A percentile compares a stretch with the other conserved stretches of the same genome.
Evolutionary conservation across 768 basidiomycete species (phyloP).

Genomic region (Podaxis pistillaris): DNA sequence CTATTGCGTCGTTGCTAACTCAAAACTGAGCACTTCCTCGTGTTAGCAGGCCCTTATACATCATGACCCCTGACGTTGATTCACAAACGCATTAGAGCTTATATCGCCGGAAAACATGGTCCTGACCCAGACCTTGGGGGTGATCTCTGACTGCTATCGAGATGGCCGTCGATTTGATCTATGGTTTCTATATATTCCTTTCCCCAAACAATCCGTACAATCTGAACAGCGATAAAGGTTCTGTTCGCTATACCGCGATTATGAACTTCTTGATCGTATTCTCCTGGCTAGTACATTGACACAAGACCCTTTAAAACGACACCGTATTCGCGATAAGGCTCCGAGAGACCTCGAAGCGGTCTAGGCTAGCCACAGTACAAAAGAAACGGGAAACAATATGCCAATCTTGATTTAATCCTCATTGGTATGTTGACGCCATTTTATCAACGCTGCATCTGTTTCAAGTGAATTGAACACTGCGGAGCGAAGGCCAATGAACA

Average conservation of each 20-base stretch:
- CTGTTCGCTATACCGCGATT: neutral
- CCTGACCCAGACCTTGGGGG: neutral
- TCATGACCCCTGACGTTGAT: neutral
- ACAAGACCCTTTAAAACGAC: neutral
- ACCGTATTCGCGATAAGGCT: neutral
- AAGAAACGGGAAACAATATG: neutral
- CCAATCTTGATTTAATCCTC: neutral
- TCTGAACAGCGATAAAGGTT: neutral
- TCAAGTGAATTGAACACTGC: neutral
- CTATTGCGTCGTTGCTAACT: neutral
- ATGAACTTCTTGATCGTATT: neutral
- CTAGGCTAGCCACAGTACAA: neutral
- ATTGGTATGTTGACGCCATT: neutral
- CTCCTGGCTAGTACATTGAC: neutral
- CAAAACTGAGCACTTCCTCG: neutral
- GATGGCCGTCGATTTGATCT: neutral
- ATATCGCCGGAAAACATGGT: slow-evolving; percentile 4
- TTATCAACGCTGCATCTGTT: neutral
- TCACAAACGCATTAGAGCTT: neutral
- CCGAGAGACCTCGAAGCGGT: neutral
- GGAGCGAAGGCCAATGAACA: neutral
- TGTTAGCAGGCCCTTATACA: neutral
- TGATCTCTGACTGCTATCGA: neutral
- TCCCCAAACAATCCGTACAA: neutral
- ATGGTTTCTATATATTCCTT: neutral